Evolutionary conservation across 2,329 filamentous ascomycete species (phyloP).

Genomic region (Acephala macrosclerotiorum): DNA sequence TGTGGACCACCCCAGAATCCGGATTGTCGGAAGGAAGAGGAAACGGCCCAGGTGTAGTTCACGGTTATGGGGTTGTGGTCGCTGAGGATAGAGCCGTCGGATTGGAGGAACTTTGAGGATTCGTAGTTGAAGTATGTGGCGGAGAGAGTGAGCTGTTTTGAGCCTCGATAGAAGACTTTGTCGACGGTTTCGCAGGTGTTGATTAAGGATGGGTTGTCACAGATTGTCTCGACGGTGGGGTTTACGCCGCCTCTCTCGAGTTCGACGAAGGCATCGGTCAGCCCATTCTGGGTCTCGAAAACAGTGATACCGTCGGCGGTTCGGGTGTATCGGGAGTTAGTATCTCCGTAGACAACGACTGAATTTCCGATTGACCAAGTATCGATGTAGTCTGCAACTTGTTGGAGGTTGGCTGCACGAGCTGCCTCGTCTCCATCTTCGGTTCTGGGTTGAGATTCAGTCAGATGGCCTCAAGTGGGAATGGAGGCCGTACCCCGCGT

Average conservation of each 20-base stretch:
- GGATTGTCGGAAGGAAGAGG: constrained; percentile 51
- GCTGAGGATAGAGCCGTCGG: constrained; percentile 62
- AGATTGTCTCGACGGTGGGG: constrained; percentile 54
- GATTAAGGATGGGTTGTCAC: constrained; percentile 62
- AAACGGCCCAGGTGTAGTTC: constrained; percentile 56
- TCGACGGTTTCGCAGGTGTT: constrained; percentile 70
- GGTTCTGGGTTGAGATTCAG: constrained; percentile 38
- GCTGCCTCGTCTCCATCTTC: constrained; percentile 60
- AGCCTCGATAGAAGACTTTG: constrained; percentile 65
- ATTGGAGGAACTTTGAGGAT: constrained; percentile 61
- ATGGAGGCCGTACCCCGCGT: constrained; percentile 59
- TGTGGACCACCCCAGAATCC: constrained; percentile 56
- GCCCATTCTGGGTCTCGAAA: constrained; percentile 57
- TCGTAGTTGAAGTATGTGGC: constrained; percentile 63
- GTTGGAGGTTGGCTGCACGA: constrained; percentile 64
- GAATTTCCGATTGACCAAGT: constrained; percentile 64
- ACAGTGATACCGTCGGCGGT: constrained; percentile 58
- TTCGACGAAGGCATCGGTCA: constrained; percentile 68
- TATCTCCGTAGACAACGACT: constrained; percentile 70
- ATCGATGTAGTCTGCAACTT: constrained; percentile 65
- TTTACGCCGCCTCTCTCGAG: constrained; percentile 55
- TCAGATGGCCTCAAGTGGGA: constrained; percentile 26
- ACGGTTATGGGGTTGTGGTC: constrained; percentile 72
- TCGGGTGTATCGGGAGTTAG: constrained; percentile 70
- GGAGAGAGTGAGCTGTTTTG: constrained; percentile 52